Percentiles rank a stretch among this genome's conserved stretches.
phyloP scores from a whole-genome alignment of 2,329 filamentous ascomycete genomes.

The Penicillium sp. region DNA sequence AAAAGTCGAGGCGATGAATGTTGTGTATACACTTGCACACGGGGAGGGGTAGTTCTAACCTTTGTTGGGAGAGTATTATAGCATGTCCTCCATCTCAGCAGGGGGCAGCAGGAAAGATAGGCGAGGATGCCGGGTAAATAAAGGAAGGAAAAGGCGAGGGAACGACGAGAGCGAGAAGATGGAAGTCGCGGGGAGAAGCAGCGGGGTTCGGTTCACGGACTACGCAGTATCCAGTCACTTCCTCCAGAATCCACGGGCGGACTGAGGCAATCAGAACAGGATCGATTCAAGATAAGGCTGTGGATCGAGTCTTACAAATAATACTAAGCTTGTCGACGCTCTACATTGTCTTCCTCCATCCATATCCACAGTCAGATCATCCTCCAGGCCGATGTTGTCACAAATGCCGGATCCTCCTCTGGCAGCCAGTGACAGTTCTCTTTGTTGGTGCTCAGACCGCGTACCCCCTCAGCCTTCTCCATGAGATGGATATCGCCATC shows the following conservation, averaged over 20 bases:
- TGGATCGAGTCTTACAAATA: neutral
- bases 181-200: slow-evolving; percentile 1
- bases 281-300: neutral
- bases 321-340: neutral
- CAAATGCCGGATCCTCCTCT: slow-evolving; percentile 13
- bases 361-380: neutral
- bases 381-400: neutral
- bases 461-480: slow-evolving; percentile 4
- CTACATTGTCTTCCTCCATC: slow-evolving; percentile 1
- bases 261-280: neutral
- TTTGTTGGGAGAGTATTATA: neutral
- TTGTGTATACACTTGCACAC: neutral
- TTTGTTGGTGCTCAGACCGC: slow-evolving; percentile 11
- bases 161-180: slow-evolving; percentile 1
- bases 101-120: slow-evolving; percentile 2
- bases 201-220: neutral
- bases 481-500: neutral
- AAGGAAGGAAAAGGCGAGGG: neutral
- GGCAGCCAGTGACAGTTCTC: slow-evolving; percentile 1
- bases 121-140: neutral
- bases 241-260: neutral
- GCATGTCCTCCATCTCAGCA: neutral
- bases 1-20: neutral
- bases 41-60: neutral
- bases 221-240: neutral